Percentiles rank a stretch among this genome's conserved stretches.
These are phyloP conservation scores for Xylaria sp. DNA, from an alignment of 2,329 filamentous ascomycete species.

Conservation along the genomic window DNA sequence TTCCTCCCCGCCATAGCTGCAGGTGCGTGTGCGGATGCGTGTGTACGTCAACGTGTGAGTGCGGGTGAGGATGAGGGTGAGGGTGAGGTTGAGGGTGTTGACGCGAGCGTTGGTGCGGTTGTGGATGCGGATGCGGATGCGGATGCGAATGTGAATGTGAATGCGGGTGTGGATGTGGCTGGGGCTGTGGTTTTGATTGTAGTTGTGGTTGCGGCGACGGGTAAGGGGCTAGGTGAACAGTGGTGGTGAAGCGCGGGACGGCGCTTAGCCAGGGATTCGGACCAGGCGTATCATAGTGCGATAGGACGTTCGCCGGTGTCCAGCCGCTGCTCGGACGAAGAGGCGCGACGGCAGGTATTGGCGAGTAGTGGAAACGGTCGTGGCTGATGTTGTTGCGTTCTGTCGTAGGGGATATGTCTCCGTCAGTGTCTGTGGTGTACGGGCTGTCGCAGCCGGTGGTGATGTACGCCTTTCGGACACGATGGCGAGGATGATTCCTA, in stretches of 20 bases:
- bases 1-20: constrained; percentile 24
- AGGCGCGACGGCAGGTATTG: constrained; percentile 21
- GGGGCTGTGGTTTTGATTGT: constrained; percentile 11
- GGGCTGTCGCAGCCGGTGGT: constrained; percentile 40
- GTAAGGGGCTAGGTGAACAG: constrained; percentile 25
- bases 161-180: constrained; percentile 3
- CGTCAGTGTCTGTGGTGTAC: constrained; percentile 47
- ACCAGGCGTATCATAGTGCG: constrained; percentile 28
- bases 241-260: constrained; percentile 44
- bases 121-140: constrained; percentile 8
- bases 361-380: constrained; percentile 28
- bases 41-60: constrained; percentile 1
- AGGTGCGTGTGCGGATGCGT: neutral
- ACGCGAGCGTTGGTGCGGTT: constrained; percentile 20
- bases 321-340: constrained; percentile 29
- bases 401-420: constrained; percentile 37
- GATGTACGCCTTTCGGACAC: constrained; percentile 37
- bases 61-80: constrained; percentile 1
- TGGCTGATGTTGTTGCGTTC: constrained; percentile 28
- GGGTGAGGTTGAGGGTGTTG: constrained; percentile 7
- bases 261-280: constrained; percentile 49
- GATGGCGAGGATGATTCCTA: constrained; percentile 26
- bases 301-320: constrained; percentile 33
- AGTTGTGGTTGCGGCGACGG: constrained; percentile 25
- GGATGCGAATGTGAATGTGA: constrained; percentile 3